Base-by-base conservation (phyloP, 1,284 basidiomycete species). In the Cronartium ribicola region DNA sequence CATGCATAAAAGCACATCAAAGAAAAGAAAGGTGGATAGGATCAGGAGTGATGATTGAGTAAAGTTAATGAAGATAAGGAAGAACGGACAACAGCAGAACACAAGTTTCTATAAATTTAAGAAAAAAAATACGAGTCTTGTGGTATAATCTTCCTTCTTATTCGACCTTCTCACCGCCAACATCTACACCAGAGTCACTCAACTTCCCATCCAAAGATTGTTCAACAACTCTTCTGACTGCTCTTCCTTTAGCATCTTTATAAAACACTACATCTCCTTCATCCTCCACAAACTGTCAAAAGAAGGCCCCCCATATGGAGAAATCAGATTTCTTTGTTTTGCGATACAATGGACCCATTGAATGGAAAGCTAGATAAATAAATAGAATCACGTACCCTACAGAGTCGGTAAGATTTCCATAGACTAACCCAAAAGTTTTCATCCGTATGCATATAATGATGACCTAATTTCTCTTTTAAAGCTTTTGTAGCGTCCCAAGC, bases 251-350 rank as follows among this genome's bases (percentile, higher is more conserved):
- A 4, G 88, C 86, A 79, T 97, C 91, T 85, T 93, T 94, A 87
- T 88, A 96, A 85, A 96, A 96, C 75, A 93, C 81, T 76, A 95
- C 86, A 79, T 92, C 88, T 70, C 91, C 92, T 79, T 91, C 89
- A 80, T 96, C 92, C 83, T 96, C 94, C 67, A 96, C 89, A 81
- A 92, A 95, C 88, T 88, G 69, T 8, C 29, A 29, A 2, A 29
- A 29, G 29, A 29, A 29, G 2, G 29, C 29, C 29, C 29, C 29
- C 29, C 29, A 29, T 29, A 29, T 29, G 29, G 29, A 29, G 29
- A 29, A 29, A 29, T 29, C 29, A 29, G 2, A 29, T 29, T 29
- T 29, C 29, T 29, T 29, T 29, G 1, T 29, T 29, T 29, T 29
- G 29, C 29, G 29, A 29, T 2, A 29, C 2, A 29, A 29, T 29